Percentiles rank a stretch among this genome's conserved stretches.
These are phyloP conservation scores for Francoa sonchifolia DNA, from an alignment of 441 rosid genomes.

Conservation along the genomic window DNA sequence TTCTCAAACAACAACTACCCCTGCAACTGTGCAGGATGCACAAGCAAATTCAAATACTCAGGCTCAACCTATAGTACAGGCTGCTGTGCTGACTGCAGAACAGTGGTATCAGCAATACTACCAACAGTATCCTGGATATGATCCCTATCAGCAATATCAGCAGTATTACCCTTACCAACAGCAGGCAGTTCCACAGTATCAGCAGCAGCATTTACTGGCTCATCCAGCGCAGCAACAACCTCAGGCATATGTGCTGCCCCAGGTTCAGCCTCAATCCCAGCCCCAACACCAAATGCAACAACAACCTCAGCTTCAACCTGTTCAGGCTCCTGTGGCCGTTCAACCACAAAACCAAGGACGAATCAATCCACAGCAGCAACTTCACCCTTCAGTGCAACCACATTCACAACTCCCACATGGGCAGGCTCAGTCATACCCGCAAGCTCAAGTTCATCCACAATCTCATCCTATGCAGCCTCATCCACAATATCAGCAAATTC, in stretches of 20 bases:
- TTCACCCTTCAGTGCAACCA: constrained; percentile 20
- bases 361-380: constrained; percentile 32
- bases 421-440: constrained; percentile 20
- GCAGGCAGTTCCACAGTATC: constrained; percentile 28
- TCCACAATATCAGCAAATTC: constrained; percentile 16
- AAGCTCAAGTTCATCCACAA: constrained; percentile 11
- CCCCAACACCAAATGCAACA: constrained; percentile 23
- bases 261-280: constrained; percentile 19
- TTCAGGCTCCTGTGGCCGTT: constrained; percentile 25
- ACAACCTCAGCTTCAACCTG: too few species aligned
- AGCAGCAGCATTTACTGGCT: constrained; percentile 22
- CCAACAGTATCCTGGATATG: constrained; percentile 55
- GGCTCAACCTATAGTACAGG: constrained; percentile 26
- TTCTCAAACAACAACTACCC: constrained; percentile 24
- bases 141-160: constrained; percentile 44
- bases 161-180: constrained; percentile 52
- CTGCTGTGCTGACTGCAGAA: constrained; percentile 35
- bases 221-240: constrained; percentile 12
- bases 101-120: constrained; percentile 66
- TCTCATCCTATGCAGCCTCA: constrained; percentile 43
- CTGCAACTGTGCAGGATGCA: constrained; percentile 25
- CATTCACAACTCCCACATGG: constrained; percentile 25
- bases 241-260: constrained; percentile 16
- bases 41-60: constrained; percentile 25
- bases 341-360: constrained; percentile 33